Percentiles rank a stretch among this genome's conserved stretches.
Conservation (phyloP, 352 stramenopile species). For the Pythium folliculosum region DNA sequence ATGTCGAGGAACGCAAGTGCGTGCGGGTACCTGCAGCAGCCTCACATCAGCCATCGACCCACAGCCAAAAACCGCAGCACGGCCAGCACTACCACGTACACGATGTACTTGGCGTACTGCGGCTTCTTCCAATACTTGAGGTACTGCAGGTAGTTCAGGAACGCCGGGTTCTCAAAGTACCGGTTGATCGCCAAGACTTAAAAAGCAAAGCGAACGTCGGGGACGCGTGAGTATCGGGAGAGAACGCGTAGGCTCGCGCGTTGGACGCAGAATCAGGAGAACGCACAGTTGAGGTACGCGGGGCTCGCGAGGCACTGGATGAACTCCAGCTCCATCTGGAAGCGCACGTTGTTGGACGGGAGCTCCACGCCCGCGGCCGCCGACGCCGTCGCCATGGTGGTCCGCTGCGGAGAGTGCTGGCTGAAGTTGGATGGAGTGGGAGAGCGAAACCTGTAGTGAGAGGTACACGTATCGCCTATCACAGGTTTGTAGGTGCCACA, state of each 20-base stretch:
- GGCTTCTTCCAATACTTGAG: conserved; percentile 93
- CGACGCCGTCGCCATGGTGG: conserved; percentile 10
- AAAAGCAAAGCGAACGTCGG: neutral
- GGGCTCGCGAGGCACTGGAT: conserved; percentile 90
- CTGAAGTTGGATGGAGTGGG: too few relatives aligned
- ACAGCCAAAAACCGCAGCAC: neutral
- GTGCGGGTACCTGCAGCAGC: conserved; percentile 68
- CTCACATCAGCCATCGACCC: neutral
- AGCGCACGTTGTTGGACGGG: conserved; percentile 89
- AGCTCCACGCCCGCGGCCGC: conserved; percentile 45
- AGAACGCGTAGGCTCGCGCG: too few relatives aligned
- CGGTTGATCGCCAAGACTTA: conserved; percentile 88
- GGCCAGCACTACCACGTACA: conserved; percentile 41
- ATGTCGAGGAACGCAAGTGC: conserved; percentile 89
- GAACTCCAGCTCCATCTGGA: conserved; percentile 94
- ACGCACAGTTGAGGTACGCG: conserved; percentile 88
- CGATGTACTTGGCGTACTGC: conserved; percentile 91
- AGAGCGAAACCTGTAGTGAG: too few relatives aligned
- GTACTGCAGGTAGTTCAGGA: conserved; percentile 91
- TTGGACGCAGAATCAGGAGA: too few relatives aligned
- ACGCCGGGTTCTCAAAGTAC: conserved; percentile 90
- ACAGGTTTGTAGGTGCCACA: too few relatives aligned
- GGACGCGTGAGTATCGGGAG: neutral
- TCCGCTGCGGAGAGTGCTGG: too few relatives aligned
- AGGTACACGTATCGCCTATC: too few relatives aligned